Percentiles rank a stretch among this genome's conserved stretches.
These are phyloP conservation scores for Eutrema japonicum DNA, from an alignment of 345 rosid genomes.

Conservation along the genomic window DNA sequence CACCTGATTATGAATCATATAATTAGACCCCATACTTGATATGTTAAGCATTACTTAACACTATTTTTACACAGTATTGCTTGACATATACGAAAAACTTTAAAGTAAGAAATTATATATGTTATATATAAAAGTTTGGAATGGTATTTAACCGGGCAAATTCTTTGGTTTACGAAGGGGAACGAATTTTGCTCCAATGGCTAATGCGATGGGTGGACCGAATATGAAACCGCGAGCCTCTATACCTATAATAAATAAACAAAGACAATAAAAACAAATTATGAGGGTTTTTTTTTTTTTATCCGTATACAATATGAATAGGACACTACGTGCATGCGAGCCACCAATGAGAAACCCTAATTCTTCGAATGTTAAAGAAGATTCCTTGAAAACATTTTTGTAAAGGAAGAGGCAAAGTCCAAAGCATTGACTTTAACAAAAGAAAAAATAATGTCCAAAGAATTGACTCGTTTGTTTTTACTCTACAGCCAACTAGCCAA, in stretches of 20 bases:
- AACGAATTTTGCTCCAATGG: slow-evolving; percentile 96
- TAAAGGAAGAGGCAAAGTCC: slow-evolving; percentile 2
- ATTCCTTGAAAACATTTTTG: slow-evolving; percentile 17
- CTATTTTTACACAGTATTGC: not conserved
- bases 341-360: not conserved
- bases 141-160: slow-evolving; percentile 65
- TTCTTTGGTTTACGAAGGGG: slow-evolving; percentile 92
- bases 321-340: not conserved
- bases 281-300: too few species aligned
- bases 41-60: not conserved
- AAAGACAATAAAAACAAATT: too few species aligned
- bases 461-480: slow-evolving; percentile 21
- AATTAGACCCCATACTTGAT: not conserved
- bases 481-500: slow-evolving; percentile 31
- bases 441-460: not conserved
- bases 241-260: slow-evolving; percentile 55
- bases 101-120: not conserved
- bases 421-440: slow-evolving; percentile 7
- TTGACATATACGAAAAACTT: not conserved
- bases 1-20: slow-evolving; percentile 50
- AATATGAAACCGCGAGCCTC: slow-evolving; percentile 97
- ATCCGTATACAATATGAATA: not conserved
- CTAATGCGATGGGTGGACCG: slow-evolving; percentile 96
- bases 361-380: not conserved
- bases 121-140: not conserved